Base-by-base conservation (phyloP, 495 filamentous ascomycete genomes). In the Glonium stellatum region DNA sequence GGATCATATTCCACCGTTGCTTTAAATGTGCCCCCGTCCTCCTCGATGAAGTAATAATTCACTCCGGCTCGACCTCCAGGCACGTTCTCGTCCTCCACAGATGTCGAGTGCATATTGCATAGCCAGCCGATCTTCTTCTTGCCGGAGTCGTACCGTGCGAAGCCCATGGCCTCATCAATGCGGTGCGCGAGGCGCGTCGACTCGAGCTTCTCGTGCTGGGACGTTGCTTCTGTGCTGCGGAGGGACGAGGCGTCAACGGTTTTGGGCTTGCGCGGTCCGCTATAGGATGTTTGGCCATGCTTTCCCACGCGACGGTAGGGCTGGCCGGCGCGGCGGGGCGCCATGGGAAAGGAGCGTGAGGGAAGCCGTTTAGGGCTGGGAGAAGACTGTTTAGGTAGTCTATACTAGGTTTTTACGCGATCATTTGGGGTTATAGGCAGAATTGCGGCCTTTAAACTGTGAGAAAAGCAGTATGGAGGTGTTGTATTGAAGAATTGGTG, bases 1-100 rank as follows among this genome's bases (percentile, higher is more conserved):
- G 93, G 93, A 70, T 97, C 91, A 69, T 96, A 96, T 72, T 95
- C 89, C 59, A 97, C 76, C 19, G 92, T 97, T 42, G 93, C 92
- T 73, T 97, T 97, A 80, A 97, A 99, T 23, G 88, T 96, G 22
- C 82, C 82, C 11, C 92, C 92, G 68, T 92, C 88, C 56, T 97
- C 90, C 69, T 93, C 90, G 51, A 99, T 83, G 74, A 99, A 97
- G 74, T 96, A 99, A 74, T 87, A 97, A 73, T 99, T 95, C 55
- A 99, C 85, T 6, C 87, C 93, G 1, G 93, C 90, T 61, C 90
- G 82, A 49, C 92, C 92, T 56, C 87, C 85, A 11, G 84, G 83
- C 5, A 89, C 77, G 60, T 90, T 89, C 21, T 89, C 79, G 72
- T 97, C 92, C 69, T 95, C 87, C 37, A 97, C 78, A 19, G 82